Percentiles rank a stretch among this genome's conserved stretches.
Conservation (phyloP, 805 yeast genomes). For the Candida sakaeoensis region DNA sequence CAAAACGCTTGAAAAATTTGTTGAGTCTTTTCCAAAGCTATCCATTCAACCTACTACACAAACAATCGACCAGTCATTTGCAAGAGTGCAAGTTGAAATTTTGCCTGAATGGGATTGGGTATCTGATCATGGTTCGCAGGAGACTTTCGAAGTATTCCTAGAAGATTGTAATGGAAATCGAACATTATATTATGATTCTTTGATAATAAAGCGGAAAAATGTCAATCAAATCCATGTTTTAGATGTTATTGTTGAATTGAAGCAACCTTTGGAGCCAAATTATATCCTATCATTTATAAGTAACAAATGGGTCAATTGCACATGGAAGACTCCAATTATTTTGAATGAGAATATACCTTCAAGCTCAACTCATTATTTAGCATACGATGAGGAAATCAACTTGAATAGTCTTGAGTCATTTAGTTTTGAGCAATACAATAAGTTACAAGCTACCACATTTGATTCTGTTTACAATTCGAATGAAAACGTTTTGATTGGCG, state of each 20-base stretch:
- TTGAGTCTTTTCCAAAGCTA: conserved; percentile 73
- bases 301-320: conserved; percentile 83
- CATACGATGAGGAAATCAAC: conserved; percentile 25
- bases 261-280: conserved; percentile 61
- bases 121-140: conserved; percentile 54
- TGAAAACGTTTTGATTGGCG: conserved; percentile 62
- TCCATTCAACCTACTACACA: conserved; percentile 57
- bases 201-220: conserved; percentile 49
- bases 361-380: conserved; percentile 49
- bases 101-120: conserved; percentile 75
- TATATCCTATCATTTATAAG: conserved; percentile 70
- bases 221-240: conserved; percentile 53
- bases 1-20: conserved; percentile 49
- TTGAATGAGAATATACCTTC: conserved; percentile 56
- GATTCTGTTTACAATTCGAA: conserved; percentile 53
- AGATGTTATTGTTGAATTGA: conserved; percentile 61
- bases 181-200: conserved; percentile 55
- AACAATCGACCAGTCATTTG: conserved; percentile 70
- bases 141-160: conserved; percentile 65
- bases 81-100: conserved; percentile 64
- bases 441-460: conserved; percentile 70
- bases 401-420: conserved; percentile 48
- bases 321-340: conserved; percentile 56
- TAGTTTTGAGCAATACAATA: conserved; percentile 57
- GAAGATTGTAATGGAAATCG: conserved; percentile 84